Evolutionary conservation across 2,329 filamentous ascomycete genomes (phyloP).

Genomic region (Sporothrix humicola): DNA sequence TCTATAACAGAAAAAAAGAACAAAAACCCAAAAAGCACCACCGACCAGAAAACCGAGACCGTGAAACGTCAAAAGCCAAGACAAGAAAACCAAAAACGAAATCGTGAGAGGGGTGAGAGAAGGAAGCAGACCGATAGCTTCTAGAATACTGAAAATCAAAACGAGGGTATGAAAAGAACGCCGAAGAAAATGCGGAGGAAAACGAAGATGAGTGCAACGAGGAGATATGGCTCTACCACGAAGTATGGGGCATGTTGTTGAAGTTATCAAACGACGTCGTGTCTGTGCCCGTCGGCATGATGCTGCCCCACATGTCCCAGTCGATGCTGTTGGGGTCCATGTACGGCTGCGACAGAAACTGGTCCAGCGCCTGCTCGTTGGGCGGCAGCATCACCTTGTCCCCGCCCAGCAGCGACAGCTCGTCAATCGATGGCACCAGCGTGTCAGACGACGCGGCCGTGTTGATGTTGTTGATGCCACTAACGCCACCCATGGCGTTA

Average conservation of each 20-base stretch:
- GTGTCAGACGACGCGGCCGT: not conserved
- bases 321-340: slow-evolving; percentile 53
- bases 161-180: slow-evolving; percentile 16
- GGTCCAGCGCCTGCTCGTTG: slow-evolving; percentile 47
- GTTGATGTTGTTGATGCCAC: not conserved
- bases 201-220: not conserved
- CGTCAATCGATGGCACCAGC: slow-evolving; percentile 10
- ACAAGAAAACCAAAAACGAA: not conserved
- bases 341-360: slow-evolving; percentile 51
- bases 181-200: slow-evolving; percentile 7
- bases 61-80: not conserved
- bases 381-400: slow-evolving; percentile 18
- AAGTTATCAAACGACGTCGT: slow-evolving; percentile 39
- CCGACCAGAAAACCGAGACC: not conserved
- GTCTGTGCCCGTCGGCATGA: slow-evolving; percentile 31
- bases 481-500: not conserved
- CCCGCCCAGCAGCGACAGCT: slow-evolving; percentile 10
- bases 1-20: not conserved
- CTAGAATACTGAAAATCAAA: not conserved
- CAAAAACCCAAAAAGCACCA: not conserved
- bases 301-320: slow-evolving; percentile 53
- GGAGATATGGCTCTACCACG: slow-evolving; percentile 36
- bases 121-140: not conserved
- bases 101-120: not conserved
- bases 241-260: slow-evolving; percentile 37